phyloP scores from a whole-genome alignment of 2,329 filamentous ascomycete species.

The Coniochaeta sp. region DNA sequence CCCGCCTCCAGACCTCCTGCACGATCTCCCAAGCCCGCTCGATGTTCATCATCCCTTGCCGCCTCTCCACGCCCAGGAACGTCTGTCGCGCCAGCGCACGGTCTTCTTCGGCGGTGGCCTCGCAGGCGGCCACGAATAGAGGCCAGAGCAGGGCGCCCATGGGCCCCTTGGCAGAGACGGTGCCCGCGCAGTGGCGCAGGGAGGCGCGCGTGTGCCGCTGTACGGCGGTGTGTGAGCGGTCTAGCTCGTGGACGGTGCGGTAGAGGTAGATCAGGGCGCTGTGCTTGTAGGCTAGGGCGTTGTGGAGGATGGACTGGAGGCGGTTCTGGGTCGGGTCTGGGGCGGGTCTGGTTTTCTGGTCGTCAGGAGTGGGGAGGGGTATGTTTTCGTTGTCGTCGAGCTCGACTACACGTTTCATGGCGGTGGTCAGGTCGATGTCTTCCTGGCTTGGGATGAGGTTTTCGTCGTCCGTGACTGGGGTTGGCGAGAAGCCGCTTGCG shows the following conservation, averaged over 20 bases:
- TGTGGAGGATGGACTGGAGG: conserved; percentile 49
- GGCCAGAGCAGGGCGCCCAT: conserved; percentile 61
- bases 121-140: conserved; percentile 56
- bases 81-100: conserved; percentile 41
- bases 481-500: conserved; percentile 23
- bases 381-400: background rate
- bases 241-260: conserved; percentile 42
- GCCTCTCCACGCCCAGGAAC: conserved; percentile 44
- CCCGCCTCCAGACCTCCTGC: conserved; percentile 53
- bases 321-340: conserved; percentile 26
- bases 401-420: background rate
- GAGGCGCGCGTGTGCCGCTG: conserved; percentile 45
- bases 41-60: conserved; percentile 62
- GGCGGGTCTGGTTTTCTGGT: background rate
- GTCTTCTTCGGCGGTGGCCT: conserved; percentile 44
- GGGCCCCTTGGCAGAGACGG: conserved; percentile 48
- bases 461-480: background rate
- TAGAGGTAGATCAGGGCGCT: conserved; percentile 52
- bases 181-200: conserved; percentile 46
- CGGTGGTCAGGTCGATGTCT: background rate
- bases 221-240: conserved; percentile 40
- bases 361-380: background rate
- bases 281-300: conserved; percentile 53
- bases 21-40: conserved; percentile 53
- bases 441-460: background rate